Base-by-base conservation (phyloP, 2,329 filamentous ascomycete genomes). In the Talaromyces marneffei region DNA sequence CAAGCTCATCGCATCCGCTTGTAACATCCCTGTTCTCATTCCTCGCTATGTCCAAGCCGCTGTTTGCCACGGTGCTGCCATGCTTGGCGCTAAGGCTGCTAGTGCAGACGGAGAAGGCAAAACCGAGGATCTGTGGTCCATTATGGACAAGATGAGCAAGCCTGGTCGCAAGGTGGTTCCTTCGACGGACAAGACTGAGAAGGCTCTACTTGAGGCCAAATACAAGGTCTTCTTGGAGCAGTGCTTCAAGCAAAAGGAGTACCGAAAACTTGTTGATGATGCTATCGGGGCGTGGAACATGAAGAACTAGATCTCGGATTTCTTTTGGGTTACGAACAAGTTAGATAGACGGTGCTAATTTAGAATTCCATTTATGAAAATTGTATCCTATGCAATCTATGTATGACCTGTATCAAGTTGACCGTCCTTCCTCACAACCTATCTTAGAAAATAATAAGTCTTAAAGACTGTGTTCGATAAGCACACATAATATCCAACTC, bases 111-210 rank as follows among this genome's bases (percentile, higher is more conserved):
- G 83, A 40, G 83, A 89, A 9, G 90, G 91, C 48, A 87, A 88
- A 69, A 92, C 90, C 0, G 92, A 97, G 79, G 85, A 89, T 42
- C 80, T 99, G 64, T 99, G 94, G 94, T 85, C 87, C 67, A 97
- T 99, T 73, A 99, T 99, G 94, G 91, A 96, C 75, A 86, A 92
- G 61, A 94, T 97, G 88, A 96, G 90, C 79, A 96, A 97, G 82
- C 89, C 91, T 8, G 94, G 93, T 33, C 90, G 88, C 69, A 85
- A 92, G 54, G 88, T 97, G 2, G 82, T 87, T 74, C 92, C 93
- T 0, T 86, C 86, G 23, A 84, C 81, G 58, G 85, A 95, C 72
- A 77, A 79, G 62, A 83, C 83, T 10, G 88, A 96, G 80, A 92
- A 89, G 81, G 85, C 85, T 71, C 78, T 99, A 66, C 79, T 99